Percentiles rank a stretch among this genome's conserved stretches.
phyloP scores from a whole-genome alignment of 2,329 filamentous ascomycete species.

The Fusarium devonianum region DNA sequence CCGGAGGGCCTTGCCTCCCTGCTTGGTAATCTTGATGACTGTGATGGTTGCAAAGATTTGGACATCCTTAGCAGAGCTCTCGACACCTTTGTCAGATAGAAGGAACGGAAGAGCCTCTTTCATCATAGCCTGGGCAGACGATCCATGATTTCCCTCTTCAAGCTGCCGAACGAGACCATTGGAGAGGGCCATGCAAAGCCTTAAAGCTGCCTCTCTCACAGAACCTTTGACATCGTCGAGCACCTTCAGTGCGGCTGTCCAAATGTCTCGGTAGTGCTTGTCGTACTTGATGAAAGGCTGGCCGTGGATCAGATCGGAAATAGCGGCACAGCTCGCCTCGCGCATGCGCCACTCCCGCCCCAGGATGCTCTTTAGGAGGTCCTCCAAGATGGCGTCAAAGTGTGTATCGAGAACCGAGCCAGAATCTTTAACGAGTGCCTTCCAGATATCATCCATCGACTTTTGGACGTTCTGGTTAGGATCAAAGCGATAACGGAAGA shows the following conservation, averaged over 20 bases:
- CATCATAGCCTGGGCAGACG: constrained; percentile 80
- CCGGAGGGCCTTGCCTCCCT: constrained; percentile 78
- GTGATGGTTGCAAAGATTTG: constrained; percentile 84
- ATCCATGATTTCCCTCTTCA: constrained; percentile 76
- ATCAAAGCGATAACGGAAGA: constrained; percentile 94
- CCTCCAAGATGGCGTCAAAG: constrained; percentile 88
- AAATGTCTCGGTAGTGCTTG: constrained; percentile 83
- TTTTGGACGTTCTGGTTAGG: constrained; percentile 91
- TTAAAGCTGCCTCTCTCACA: constrained; percentile 81
- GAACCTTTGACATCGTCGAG: constrained; percentile 95
- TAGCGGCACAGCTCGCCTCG: constrained; percentile 89
- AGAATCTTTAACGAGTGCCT: constrained; percentile 89
- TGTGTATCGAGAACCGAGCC: constrained; percentile 77
- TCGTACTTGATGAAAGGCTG: constrained; percentile 80
- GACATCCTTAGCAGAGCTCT: constrained; percentile 88
- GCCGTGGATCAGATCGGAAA: constrained; percentile 87
- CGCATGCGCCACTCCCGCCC: constrained; percentile 93
- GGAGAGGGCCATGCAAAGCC: constrained; percentile 83
- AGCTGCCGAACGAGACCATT: constrained; percentile 85
- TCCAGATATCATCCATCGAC: constrained; percentile 99
- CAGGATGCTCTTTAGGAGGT: constrained; percentile 84
- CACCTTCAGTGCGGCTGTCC: constrained; percentile 86
- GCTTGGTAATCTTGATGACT: constrained; percentile 88
- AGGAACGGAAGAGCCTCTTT: constrained; percentile 89
- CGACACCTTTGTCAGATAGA: constrained; percentile 85